Percentiles rank a stretch among this genome's conserved stretches.
phyloP scores from a whole-genome alignment of 164 flowering plant genomes.

The Taxillus chinensis region DNA sequence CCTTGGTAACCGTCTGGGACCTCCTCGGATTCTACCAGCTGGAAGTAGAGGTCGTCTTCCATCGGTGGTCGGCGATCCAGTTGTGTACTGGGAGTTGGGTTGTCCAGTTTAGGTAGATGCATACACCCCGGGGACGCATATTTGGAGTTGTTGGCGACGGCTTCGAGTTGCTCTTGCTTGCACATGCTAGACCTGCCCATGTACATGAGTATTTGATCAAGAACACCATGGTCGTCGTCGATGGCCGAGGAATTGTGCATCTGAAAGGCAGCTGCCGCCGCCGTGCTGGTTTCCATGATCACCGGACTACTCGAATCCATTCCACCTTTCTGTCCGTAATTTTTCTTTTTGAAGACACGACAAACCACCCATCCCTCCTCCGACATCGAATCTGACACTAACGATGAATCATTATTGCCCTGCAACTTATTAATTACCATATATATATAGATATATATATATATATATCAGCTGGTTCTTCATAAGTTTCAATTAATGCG shows the following conservation, averaged over 20 bases:
- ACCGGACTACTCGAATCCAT: background rate
- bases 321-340: conserved; percentile 3
- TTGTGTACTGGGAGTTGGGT: conserved; percentile 16
- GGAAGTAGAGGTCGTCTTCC: background rate
- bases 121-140: conserved; percentile 8
- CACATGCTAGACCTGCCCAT: conserved; percentile 1
- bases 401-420: background rate
- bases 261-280: background rate
- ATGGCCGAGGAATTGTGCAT: background rate
- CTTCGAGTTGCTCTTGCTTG: background rate
- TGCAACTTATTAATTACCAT: background rate
- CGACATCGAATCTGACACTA: conserved; percentile 2
- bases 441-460: background rate
- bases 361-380: conserved; percentile 22
- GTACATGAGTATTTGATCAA: conserved; percentile 11
- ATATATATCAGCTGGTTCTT: too few relatives aligned
- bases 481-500: too few relatives aligned
- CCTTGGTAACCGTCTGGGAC: background rate
- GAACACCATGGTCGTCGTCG: conserved; percentile 1
- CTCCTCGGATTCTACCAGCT: background rate
- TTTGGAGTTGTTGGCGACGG: background rate
- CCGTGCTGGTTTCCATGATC: background rate
- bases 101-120: conserved; percentile 48
- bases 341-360: conserved; percentile 17
- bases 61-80: background rate